A percentile compares a stretch with the other conserved stretches of the same genome.
Evolutionary conservation across 176 grass and related monocot genomes (phyloP).

Genomic region (Aegilops tauschii): DNA sequence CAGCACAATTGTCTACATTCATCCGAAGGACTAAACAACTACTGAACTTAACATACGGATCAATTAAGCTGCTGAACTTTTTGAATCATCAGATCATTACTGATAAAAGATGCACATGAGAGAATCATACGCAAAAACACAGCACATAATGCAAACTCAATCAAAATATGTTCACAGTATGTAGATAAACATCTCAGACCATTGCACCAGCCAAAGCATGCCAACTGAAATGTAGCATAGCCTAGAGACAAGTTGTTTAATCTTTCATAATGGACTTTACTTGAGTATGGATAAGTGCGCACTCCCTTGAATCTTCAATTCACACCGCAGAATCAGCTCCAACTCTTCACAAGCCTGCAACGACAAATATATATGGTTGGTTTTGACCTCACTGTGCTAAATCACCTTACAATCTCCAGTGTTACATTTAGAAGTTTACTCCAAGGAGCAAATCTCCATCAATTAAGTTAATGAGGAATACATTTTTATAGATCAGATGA

Average conservation of each 20-base stretch:
- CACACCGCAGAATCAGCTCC: slow-evolving; percentile 53
- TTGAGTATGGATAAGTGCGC: slow-evolving; percentile 33
- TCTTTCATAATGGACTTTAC: slow-evolving; percentile 48
- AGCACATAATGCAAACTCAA: slow-evolving; percentile 17
- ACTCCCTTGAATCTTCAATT: slow-evolving; percentile 50
- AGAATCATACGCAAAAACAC: background rate
- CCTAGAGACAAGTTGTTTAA: slow-evolving; percentile 36
- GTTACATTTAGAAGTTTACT: slow-evolving; percentile 43
- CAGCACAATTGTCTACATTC: slow-evolving; percentile 28
- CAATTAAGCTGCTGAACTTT: slow-evolving; percentile 13
- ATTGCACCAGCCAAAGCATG: slow-evolving; percentile 42
- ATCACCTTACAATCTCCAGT: slow-evolving; percentile 44
- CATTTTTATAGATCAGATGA: slow-evolving; percentile 50
- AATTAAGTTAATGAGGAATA: slow-evolving; percentile 32
- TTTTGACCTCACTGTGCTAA: slow-evolving; percentile 42
- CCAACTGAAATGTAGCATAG: slow-evolving; percentile 21
- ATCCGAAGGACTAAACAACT: slow-evolving; percentile 1
- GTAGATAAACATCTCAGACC: slow-evolving; percentile 19
- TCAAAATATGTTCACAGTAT: slow-evolving; percentile 31
- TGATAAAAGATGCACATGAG: slow-evolving; percentile 24
- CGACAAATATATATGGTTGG: slow-evolving; percentile 58
- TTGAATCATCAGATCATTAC: slow-evolving; percentile 14
- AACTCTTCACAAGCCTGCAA: slow-evolving; percentile 59
- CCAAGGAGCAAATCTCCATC: slow-evolving; percentile 31
- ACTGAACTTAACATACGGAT: background rate